Evolutionary conservation across 768 basidiomycete species (phyloP).

Genomic region (Amanita jacksonii): DNA sequence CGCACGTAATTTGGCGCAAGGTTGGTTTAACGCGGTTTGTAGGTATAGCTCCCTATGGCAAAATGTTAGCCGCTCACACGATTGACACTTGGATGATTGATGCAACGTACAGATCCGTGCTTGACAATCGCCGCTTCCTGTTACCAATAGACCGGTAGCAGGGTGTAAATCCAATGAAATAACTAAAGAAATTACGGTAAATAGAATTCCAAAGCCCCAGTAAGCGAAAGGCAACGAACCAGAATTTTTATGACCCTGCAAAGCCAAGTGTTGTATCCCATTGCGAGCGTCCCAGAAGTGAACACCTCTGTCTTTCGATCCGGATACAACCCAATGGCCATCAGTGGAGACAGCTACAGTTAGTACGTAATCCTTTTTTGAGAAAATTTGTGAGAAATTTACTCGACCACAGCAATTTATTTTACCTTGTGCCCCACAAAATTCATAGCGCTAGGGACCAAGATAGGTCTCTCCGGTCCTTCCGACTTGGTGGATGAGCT

Average conservation of each 20-base stretch:
- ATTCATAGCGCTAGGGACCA: slow-evolving; percentile 47
- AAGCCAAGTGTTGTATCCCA: slow-evolving; percentile 70
- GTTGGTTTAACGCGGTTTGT: neutral
- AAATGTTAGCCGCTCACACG: neutral
- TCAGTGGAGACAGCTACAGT: slow-evolving; percentile 57
- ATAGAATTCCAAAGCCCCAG: too few relatives aligned
- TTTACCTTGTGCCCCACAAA: slow-evolving; percentile 72
- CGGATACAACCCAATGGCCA: slow-evolving; percentile 82
- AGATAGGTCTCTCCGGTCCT: slow-evolving; percentile 35
- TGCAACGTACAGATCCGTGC: slow-evolving; percentile 32
- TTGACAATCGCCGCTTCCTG: slow-evolving; percentile 32
- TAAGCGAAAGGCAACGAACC: slow-evolving; percentile 22
- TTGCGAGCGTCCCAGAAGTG: slow-evolving; percentile 76
- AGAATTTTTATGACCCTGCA: slow-evolving; percentile 53
- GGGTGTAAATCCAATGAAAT: slow-evolving; percentile 31
- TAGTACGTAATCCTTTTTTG: slow-evolving; percentile 20
- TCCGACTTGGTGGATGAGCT: slow-evolving; percentile 51
- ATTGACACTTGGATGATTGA: neutral
- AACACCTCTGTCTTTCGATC: slow-evolving; percentile 82
- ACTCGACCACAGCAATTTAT: too few relatives aligned
- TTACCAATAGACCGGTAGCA: slow-evolving; percentile 25
- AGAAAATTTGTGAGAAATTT: slow-evolving; percentile 12
- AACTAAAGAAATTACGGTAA: slow-evolving; percentile 21
- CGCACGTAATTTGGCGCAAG: too few relatives aligned
- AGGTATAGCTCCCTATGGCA: neutral